These are phyloP conservation scores for Cutaneotrichosporon sp. DNA, from an alignment of 1,284 basidiomycete species.

Conservation along the genomic window DNA sequence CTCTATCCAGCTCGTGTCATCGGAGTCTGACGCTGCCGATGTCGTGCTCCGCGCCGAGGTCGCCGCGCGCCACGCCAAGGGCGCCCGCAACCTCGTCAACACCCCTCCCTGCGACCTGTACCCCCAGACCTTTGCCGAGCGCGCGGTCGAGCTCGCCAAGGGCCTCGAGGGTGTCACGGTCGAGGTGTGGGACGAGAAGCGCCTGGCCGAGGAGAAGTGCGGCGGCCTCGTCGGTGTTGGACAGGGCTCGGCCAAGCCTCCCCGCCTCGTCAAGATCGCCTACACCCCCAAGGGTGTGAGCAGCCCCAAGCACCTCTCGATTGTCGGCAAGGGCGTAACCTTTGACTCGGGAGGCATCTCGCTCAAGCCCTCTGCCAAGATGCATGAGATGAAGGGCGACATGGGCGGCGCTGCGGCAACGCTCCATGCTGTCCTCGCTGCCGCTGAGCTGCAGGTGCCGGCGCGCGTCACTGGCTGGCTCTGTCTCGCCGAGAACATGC, in stretches of 20 bases:
- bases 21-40: slow-evolving; percentile 7
- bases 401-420: slow-evolving; percentile 26
- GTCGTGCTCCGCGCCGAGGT: slow-evolving; percentile 18
- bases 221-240: slow-evolving; percentile 24
- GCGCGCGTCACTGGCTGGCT: slow-evolving; percentile 24
- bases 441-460: slow-evolving; percentile 22
- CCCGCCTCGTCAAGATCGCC: slow-evolving; percentile 23
- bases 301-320: slow-evolving; percentile 21
- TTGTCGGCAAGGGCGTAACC: slow-evolving; percentile 27
- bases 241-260: slow-evolving; percentile 18
- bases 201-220: slow-evolving; percentile 13
- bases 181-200: slow-evolving; percentile 26
- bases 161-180: slow-evolving; percentile 16
- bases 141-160: slow-evolving; percentile 10
- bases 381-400: slow-evolving; percentile 29
- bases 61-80: slow-evolving; percentile 21
- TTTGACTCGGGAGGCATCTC: slow-evolving; percentile 27
- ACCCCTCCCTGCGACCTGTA: slow-evolving; percentile 21
- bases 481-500: slow-evolving; percentile 28
- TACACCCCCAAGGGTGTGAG: slow-evolving; percentile 18
- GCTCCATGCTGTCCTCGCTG: slow-evolving; percentile 22
- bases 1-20: slow-evolving; percentile 16
- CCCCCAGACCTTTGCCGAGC: slow-evolving; percentile 19
- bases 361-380: slow-evolving; percentile 24
- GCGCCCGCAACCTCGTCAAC: slow-evolving; percentile 23